Conservation (phyloP, 257 asterid species). For the Solanum chiquidenum region DNA sequence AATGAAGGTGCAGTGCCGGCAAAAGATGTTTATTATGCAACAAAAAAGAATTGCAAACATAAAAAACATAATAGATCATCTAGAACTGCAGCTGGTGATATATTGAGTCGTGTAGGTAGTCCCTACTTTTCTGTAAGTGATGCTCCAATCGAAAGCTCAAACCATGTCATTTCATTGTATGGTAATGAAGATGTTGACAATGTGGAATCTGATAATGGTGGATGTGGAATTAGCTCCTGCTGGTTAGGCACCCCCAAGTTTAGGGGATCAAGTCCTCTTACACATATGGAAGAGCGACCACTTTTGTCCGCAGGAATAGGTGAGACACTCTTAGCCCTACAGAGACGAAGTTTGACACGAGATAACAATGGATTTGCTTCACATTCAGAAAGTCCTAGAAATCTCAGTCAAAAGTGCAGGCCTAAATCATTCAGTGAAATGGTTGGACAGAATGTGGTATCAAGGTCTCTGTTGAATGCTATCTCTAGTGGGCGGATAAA, state of each 20-base stretch:
- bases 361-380: conserved; percentile 15
- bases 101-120: conserved; percentile 29
- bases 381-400: conserved; percentile 45
- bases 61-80: conserved; percentile 18
- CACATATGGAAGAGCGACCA: conserved; percentile 39
- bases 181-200: conserved; percentile 36
- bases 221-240: conserved; percentile 70
- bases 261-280: conserved; percentile 28
- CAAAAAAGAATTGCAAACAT: conserved; percentile 10
- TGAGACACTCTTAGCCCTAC: conserved; percentile 1
- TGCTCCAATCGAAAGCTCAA: conserved; percentile 17
- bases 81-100: conserved; percentile 28
- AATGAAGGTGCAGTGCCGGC: conserved; percentile 24
- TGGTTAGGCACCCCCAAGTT: conserved; percentile 55
- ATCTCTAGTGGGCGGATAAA: conserved; percentile 35
- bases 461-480: conserved; percentile 50
- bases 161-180: conserved; percentile 16
- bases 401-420: conserved; percentile 49
- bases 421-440: conserved; percentile 70
- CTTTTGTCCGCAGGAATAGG: conserved; percentile 30
- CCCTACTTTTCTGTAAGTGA: conserved; percentile 32
- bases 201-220: conserved; percentile 44
- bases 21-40: conserved; percentile 9
- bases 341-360: conserved; percentile 10
- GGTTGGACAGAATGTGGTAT: conserved; percentile 59